Evolutionary conservation across 2,329 filamentous ascomycete species (phyloP).

Genomic region (Amauroascus niger): DNA sequence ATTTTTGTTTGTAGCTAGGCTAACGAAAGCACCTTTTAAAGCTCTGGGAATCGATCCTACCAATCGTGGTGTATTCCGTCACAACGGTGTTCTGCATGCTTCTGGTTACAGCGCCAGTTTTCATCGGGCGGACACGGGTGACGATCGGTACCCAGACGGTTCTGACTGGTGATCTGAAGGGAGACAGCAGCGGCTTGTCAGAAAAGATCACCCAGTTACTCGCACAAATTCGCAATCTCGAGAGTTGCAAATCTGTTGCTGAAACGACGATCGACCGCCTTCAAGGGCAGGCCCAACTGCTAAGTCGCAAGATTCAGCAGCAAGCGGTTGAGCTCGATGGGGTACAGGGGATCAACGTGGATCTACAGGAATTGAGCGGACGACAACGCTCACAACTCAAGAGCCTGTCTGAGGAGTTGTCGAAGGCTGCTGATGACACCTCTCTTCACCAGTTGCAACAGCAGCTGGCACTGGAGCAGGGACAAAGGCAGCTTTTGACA

Average conservation of each 20-base stretch:
- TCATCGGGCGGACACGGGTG: not conserved
- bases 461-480: not conserved
- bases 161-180: slow-evolving; percentile 9
- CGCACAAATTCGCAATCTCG: slow-evolving; percentile 10
- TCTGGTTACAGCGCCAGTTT: not conserved
- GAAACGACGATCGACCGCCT: slow-evolving; percentile 5
- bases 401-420: not conserved
- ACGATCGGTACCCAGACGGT: not conserved
- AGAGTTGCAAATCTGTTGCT: slow-evolving; percentile 1
- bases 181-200: slow-evolving; percentile 5
- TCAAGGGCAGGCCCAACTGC: not conserved
- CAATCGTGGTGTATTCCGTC: slow-evolving; percentile 6
- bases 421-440: not conserved
- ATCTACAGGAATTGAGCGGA: slow-evolving; percentile 1
- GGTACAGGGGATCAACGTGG: slow-evolving; percentile 1
- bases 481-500: not conserved
- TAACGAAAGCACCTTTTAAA: slow-evolving; percentile 1
- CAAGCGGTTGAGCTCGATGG: slow-evolving; percentile 5
- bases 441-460: not conserved
- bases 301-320: slow-evolving; percentile 4
- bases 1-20: not conserved
- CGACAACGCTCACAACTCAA: slow-evolving; percentile 1
- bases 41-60: slow-evolving; percentile 12
- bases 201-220: slow-evolving; percentile 10
- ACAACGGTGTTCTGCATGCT: not conserved